Conservation (phyloP, 1,284 basidiomycete species). For the Malassezia slooffiae region DNA sequence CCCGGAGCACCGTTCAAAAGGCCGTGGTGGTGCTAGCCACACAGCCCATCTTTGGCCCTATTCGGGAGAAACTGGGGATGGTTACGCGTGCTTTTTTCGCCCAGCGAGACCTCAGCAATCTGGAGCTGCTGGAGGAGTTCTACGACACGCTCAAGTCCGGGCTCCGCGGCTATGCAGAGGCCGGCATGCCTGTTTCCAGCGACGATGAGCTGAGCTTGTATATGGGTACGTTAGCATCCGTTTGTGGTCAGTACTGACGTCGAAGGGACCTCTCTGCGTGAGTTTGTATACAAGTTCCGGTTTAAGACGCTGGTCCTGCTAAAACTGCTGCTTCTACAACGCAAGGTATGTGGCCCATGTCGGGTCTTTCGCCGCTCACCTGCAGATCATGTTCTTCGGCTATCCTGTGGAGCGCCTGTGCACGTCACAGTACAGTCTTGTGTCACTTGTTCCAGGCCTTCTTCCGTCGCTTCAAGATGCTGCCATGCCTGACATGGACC, state of each 20-base stretch:
- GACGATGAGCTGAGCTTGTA: slow-evolving; percentile 51
- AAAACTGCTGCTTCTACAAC: slow-evolving; percentile 82
- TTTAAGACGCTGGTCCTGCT: slow-evolving; percentile 85
- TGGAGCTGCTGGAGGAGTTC: slow-evolving; percentile 43
- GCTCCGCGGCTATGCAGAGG: slow-evolving; percentile 23
- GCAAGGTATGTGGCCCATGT: slow-evolving; percentile 8
- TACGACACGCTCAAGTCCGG: slow-evolving; percentile 42
- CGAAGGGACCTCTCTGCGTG: slow-evolving; percentile 81
- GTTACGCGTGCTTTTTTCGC: slow-evolving; percentile 56
- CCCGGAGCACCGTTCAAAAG: slow-evolving; percentile 91
- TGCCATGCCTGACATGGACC: slow-evolving; percentile 58
- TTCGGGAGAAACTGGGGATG: slow-evolving; percentile 82
- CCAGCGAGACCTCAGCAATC: slow-evolving; percentile 39
- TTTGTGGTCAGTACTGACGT: no score
- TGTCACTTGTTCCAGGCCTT: slow-evolving; percentile 52
- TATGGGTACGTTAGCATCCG: slow-evolving; percentile 59
- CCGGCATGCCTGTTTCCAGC: slow-evolving; percentile 20
- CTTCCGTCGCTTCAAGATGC: slow-evolving; percentile 79
- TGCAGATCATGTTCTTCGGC: slow-evolving; percentile 86
- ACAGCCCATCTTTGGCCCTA: slow-evolving; percentile 45
- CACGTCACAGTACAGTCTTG: slow-evolving; percentile 90
- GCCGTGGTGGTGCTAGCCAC: slow-evolving; percentile 84
- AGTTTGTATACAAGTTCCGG: slow-evolving; percentile 84
- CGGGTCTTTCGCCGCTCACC: background rate
- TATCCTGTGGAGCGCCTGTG: slow-evolving; percentile 93